phyloP scores from a whole-genome alignment of 108 stramenopile genomes.

The Skeletonema tropicum region DNA sequence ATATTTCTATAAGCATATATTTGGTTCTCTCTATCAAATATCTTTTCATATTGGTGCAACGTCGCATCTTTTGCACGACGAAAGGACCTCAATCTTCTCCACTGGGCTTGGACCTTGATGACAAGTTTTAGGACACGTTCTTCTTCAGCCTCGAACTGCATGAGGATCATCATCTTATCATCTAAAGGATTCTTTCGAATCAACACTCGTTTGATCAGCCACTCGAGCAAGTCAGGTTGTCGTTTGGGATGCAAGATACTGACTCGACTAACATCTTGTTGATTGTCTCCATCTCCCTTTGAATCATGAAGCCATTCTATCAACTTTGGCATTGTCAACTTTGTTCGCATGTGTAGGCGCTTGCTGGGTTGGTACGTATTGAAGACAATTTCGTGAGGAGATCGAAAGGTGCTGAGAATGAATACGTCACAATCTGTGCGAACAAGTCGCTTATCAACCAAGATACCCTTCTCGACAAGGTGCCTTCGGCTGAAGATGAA shows the following conservation, averaged over 20 bases:
- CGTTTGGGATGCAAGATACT: slow-evolving; percentile 24
- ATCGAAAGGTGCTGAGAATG: slow-evolving; percentile 46
- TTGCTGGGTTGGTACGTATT: slow-evolving; percentile 44
- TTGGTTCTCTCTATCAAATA: slow-evolving; percentile 43
- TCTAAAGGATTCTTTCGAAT: slow-evolving; percentile 39
- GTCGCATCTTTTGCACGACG: slow-evolving; percentile 27
- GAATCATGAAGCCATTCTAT: slow-evolving; percentile 22
- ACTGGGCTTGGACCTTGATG: slow-evolving; percentile 51
- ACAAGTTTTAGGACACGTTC: slow-evolving; percentile 40
- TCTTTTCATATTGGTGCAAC: slow-evolving; percentile 50
- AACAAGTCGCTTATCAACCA: slow-evolving; percentile 37
- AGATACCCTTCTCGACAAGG: slow-evolving; percentile 44
- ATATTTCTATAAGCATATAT: slow-evolving; percentile 55
- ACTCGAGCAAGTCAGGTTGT: slow-evolving; percentile 43
- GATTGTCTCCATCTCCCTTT: neutral
- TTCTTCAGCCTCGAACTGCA: slow-evolving; percentile 53
- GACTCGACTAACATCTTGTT: slow-evolving; percentile 10
- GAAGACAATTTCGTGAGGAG: slow-evolving; percentile 48
- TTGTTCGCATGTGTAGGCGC: slow-evolving; percentile 27
- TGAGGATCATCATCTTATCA: slow-evolving; percentile 29
- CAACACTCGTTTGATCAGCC: slow-evolving; percentile 49
- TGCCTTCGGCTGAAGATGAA: slow-evolving; percentile 50
- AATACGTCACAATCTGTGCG: slow-evolving; percentile 33
- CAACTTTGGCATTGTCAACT: slow-evolving; percentile 17
- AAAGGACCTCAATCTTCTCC: slow-evolving; percentile 44